Percentiles rank a stretch among this genome's conserved stretches.
These are phyloP conservation scores for Pseudogymnoascus destructans DNA, from an alignment of 2,329 filamentous ascomycete species.

Conservation along the genomic window DNA sequence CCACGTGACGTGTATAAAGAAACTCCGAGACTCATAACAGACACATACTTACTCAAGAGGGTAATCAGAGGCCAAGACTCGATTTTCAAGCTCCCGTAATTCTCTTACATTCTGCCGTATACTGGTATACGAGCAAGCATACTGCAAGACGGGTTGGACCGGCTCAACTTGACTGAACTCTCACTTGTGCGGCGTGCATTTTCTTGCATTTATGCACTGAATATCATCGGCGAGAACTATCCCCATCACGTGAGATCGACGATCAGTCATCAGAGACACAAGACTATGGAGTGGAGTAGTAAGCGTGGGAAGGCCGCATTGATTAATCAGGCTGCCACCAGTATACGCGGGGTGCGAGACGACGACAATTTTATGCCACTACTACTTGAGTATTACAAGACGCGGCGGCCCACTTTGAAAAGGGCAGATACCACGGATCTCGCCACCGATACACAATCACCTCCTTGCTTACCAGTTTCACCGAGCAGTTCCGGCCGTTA, in stretches of 20 bases:
- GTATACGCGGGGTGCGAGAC: background rate
- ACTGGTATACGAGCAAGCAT: background rate
- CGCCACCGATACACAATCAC: slow-evolving; percentile 1
- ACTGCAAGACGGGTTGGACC: background rate
- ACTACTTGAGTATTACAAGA: background rate
- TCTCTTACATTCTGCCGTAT: background rate
- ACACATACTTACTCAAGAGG: background rate
- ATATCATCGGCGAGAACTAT: background rate
- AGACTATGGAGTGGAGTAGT: background rate
- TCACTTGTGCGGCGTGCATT: background rate
- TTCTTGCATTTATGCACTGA: background rate
- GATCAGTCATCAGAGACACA: background rate
- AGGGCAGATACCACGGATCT: background rate
- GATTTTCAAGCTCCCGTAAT: background rate
- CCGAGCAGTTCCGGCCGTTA: background rate
- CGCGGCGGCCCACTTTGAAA: slow-evolving; percentile 1
- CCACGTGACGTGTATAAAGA: background rate
- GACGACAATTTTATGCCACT: slow-evolving; percentile 1
- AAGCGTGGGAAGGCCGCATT: background rate
- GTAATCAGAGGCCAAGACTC: background rate
- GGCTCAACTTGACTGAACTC: background rate
- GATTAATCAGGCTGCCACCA: background rate
- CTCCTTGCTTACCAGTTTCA: background rate
- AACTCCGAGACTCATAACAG: background rate
- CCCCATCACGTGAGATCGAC: background rate